Percentiles rank a stretch among this genome's conserved stretches.
Conservation (phyloP, 306 rosid genomes). For the Coriaria nepalensis region DNA sequence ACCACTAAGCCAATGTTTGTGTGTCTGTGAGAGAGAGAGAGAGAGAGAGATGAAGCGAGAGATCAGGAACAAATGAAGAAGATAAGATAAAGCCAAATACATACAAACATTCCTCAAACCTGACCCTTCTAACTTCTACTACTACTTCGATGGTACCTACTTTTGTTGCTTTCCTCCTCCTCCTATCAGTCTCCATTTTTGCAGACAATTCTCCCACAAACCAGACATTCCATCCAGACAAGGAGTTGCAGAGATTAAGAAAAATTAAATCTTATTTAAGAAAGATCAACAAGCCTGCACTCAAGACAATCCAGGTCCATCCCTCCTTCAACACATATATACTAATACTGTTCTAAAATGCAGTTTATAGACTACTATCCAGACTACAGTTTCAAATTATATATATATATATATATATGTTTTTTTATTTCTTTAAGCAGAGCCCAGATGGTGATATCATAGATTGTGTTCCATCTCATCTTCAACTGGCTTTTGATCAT, state of each 20-base stretch:
- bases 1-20: conserved; percentile 16
- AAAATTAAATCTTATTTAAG: conserved; percentile 34
- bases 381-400: not conserved
- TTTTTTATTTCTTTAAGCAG: conserved; percentile 29
- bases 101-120: conserved; percentile 34
- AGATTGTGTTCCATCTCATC: conserved; percentile 73
- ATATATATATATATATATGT: not conserved
- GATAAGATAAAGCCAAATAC: no score
- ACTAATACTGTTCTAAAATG: no score
- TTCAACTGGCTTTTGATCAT: conserved; percentile 92
- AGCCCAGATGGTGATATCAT: conserved; percentile 95
- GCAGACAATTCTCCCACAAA: no score
- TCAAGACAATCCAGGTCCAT: conserved; percentile 70
- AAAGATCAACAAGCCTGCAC: conserved; percentile 70
- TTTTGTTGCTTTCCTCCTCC: conserved; percentile 7
- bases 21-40: not conserved
- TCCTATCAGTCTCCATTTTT: no score
- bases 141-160: conserved; percentile 4
- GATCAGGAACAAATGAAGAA: no score
- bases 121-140: conserved; percentile 23
- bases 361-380: not conserved
- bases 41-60: conserved; percentile 2
- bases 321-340: no score
- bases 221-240: conserved; percentile 29
- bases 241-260: conserved; percentile 29